Conservation (phyloP, 768 basidiomycete genomes). For the Podaxis carcinomalis region DNA sequence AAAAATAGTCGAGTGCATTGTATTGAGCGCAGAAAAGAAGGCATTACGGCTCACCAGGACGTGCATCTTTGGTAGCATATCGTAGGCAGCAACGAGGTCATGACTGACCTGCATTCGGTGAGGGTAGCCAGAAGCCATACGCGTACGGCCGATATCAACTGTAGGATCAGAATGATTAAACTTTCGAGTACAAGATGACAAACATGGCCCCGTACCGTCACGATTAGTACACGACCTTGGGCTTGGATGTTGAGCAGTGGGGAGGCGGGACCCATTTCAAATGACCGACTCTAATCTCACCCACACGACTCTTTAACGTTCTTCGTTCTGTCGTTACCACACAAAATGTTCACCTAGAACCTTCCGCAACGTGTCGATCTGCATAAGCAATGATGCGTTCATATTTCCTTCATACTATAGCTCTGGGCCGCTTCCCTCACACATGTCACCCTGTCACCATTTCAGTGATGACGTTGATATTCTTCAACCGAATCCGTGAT, state of each 20-base stretch:
- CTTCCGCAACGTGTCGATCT: not conserved
- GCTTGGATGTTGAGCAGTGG: conserved; percentile 48
- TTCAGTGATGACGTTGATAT: not conserved
- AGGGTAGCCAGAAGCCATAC: conserved; percentile 83
- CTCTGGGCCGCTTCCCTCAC: not conserved
- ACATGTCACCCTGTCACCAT: not conserved
- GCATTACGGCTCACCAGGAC: conserved; percentile 59
- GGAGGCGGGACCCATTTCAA: not conserved
- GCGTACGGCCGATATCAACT: conserved; percentile 76
- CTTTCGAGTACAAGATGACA: not conserved
- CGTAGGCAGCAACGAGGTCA: conserved; percentile 85
- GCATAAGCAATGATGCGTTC: not conserved
- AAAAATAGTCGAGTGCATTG: not conserved
- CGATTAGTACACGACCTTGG: conserved; percentile 80
- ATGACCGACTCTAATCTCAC: not conserved
- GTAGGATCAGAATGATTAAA: conserved; percentile 1
- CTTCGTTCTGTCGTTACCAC: not conserved
- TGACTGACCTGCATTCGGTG: conserved; percentile 94
- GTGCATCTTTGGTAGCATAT: conserved; percentile 93
- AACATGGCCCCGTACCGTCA: conserved; percentile 46
- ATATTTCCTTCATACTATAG: not conserved
- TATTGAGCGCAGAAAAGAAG: not conserved
- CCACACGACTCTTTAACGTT: not conserved
- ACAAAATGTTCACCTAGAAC: not conserved
- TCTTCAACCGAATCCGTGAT: not conserved